Evolutionary conservation across 495 filamentous ascomycete genomes (phyloP).

Genomic region (Penicillium bialowiezense): DNA sequence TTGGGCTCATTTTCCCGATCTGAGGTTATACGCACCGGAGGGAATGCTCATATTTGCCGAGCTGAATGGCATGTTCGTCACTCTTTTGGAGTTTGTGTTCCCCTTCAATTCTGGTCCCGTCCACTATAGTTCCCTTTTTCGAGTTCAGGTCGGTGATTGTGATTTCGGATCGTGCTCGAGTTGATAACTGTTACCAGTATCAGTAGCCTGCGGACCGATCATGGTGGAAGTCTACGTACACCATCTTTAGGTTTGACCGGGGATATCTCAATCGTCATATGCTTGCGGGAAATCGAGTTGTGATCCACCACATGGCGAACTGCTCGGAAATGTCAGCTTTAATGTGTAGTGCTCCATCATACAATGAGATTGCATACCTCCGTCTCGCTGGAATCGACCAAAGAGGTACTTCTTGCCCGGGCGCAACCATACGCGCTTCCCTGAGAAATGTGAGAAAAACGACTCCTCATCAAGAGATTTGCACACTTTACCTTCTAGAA

Average conservation of each 20-base stretch:
- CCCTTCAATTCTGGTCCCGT: conserved; percentile 65
- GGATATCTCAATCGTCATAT: conserved; percentile 74
- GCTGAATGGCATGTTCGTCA: conserved; percentile 60
- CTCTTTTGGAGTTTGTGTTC: conserved; percentile 48
- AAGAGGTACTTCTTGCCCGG: conserved; percentile 81
- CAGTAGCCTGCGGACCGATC: conserved; percentile 6
- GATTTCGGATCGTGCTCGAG: conserved; percentile 61
- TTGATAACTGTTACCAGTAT: conserved; percentile 32
- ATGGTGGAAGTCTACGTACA: conserved; percentile 43
- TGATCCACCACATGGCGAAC: conserved; percentile 59
- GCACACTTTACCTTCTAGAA: conserved; percentile 33
- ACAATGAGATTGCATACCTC: conserved; percentile 26
- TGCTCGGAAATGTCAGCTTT: conserved; percentile 19
- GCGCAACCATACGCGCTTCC: conserved; percentile 75
- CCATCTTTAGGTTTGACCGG: conserved; percentile 64
- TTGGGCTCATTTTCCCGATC: background rate
- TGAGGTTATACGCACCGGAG: conserved; percentile 39
- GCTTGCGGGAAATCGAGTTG: conserved; percentile 83
- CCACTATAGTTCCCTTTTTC: conserved; percentile 75
- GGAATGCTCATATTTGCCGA: conserved; percentile 60
- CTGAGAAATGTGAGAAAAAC: conserved; percentile 36
- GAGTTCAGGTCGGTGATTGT: conserved; percentile 68
- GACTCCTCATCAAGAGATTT: background rate
- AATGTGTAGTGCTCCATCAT: conserved; percentile 10
- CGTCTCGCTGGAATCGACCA: conserved; percentile 59